Evolutionary conservation across 2,329 filamentous ascomycete species (phyloP).

Genomic region (Biscogniauxia mediterranea): DNA sequence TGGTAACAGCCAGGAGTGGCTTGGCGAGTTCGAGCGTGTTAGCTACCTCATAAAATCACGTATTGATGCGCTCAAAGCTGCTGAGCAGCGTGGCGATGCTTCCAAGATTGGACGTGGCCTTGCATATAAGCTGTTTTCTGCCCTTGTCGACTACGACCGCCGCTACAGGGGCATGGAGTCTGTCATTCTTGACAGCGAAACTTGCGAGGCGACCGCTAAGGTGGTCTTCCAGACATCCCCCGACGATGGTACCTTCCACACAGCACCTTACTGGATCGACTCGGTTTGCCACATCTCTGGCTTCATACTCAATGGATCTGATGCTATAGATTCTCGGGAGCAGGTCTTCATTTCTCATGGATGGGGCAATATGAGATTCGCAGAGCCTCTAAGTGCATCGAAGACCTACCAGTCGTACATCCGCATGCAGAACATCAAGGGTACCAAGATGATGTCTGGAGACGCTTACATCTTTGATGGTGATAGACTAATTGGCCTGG

Average conservation of each 20-base stretch:
- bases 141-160: conserved; percentile 55
- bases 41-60: conserved; percentile 67
- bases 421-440: conserved; percentile 54
- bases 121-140: conserved; percentile 69
- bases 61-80: conserved; percentile 56
- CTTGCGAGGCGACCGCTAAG: conserved; percentile 51
- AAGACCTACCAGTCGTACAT: conserved; percentile 57
- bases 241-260: conserved; percentile 52
- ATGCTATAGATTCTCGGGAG: conserved; percentile 52
- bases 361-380: conserved; percentile 53
- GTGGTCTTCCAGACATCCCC: conserved; percentile 49
- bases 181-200: conserved; percentile 54
- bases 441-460: conserved; percentile 50
- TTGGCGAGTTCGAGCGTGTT: conserved; percentile 64
- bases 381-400: conserved; percentile 42
- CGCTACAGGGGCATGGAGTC: conserved; percentile 58
- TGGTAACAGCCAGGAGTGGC: conserved; percentile 59
- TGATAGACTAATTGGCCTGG: conserved; percentile 47
- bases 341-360: conserved; percentile 60
- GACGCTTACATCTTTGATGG: conserved; percentile 56
- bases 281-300: conserved; percentile 58
- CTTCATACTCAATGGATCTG: conserved; percentile 60
- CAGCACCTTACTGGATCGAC: conserved; percentile 59
- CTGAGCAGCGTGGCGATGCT: conserved; percentile 62
- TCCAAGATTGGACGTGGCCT: conserved; percentile 73